Evolutionary conservation across 805 yeast species (phyloP), one percentile per base, ranked within the genome.

Genomic region (Wickerhamiella spandovensis): DNA sequence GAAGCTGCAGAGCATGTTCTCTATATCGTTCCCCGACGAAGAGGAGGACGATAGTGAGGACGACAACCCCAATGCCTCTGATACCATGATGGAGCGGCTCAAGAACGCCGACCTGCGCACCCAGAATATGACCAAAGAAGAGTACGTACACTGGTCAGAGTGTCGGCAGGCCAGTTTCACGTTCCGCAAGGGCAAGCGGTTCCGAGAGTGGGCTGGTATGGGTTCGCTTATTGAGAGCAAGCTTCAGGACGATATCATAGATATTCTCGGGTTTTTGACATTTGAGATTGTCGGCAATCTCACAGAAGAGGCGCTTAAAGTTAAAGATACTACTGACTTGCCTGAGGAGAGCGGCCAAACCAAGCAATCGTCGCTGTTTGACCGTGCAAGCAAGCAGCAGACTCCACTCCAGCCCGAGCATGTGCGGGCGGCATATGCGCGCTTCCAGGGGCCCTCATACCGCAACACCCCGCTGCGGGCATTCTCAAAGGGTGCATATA

Each of bases 91-190:
- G 64, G 87, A 88, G 64, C 72, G 97, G 51, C 73, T 92, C 56
- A 87, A 88, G 60, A 81, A 78, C 66, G 97, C 97, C 3, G 98
- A 92, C 66, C 96, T 92, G 48, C 74, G 98, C 54, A 92, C 98
- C 0, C 78, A 73, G 56, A 76, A 82, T 57, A 92, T 92, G 98
- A 92, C 98, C 0, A 83, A 81, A 61, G 96, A 92, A 60, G 98
- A 92, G 63, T 92, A 92, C 61, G 98, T 89, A 17, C 98, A 92
- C 64, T 92, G 97, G 97, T 85, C 95, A 12, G 98, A 92, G 62
- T 92, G 98, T 67, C 77, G 98, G 54, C 98, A 92, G 65, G 97
- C 97, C 1, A 82, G 94, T 52, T 92, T 92, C 64, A 92, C 98
- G 1, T 92, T 88, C 61, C 75, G 97, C 58, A 92, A 92, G 64